Evolutionary conservation across 1,284 basidiomycete species (phyloP).

Genomic region (Kalmanozyma brasiliensis): DNA sequence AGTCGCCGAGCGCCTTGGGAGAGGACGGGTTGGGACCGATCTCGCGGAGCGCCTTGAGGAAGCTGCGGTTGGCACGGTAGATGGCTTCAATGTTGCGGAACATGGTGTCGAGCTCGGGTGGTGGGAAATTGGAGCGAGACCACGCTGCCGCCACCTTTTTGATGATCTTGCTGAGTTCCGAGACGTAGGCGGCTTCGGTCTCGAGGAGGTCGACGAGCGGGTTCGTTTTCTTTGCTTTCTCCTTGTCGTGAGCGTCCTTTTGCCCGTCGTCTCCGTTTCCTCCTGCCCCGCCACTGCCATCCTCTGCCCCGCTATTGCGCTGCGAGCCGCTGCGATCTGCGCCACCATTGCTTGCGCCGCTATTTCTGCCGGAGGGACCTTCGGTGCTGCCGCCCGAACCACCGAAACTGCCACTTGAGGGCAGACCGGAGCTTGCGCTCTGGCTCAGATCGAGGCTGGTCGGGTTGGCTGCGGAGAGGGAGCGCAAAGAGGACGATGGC

Average conservation of each 20-base stretch:
- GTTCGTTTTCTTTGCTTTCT: slow-evolving; percentile 70
- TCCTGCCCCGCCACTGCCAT: slow-evolving; percentile 24
- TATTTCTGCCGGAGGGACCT: slow-evolving; percentile 4
- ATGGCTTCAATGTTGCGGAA: slow-evolving; percentile 91
- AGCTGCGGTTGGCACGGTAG: slow-evolving; percentile 86
- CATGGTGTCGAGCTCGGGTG: slow-evolving; percentile 89
- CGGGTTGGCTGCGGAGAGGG: slow-evolving; percentile 13
- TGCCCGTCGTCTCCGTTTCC: slow-evolving; percentile 32
- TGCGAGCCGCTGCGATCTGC: slow-evolving; percentile 15
- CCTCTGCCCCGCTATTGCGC: slow-evolving; percentile 19
- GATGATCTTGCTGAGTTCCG: slow-evolving; percentile 87
- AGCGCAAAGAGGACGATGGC: slow-evolving; percentile 11
- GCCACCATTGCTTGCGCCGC: slow-evolving; percentile 7
- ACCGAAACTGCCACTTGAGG: slow-evolving; percentile 20
- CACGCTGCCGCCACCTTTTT: slow-evolving; percentile 97
- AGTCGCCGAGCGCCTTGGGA: slow-evolving; percentile 93
- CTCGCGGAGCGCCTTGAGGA: slow-evolving; percentile 82
- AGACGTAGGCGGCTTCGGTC: slow-evolving; percentile 92
- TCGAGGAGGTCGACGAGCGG: slow-evolving; percentile 91
- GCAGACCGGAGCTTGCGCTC: slow-evolving; percentile 23
- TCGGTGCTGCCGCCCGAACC: slow-evolving; percentile 14
- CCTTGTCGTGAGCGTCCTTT: slow-evolving; percentile 29
- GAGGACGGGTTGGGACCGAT: slow-evolving; percentile 91
- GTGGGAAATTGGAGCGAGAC: slow-evolving; percentile 93
- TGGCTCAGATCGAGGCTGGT: slow-evolving; percentile 31